A percentile compares a stretch with the other conserved stretches of the same genome.
Conservation (phyloP, 2,329 filamentous ascomycete species). For the Coleophoma cylindrospora region DNA sequence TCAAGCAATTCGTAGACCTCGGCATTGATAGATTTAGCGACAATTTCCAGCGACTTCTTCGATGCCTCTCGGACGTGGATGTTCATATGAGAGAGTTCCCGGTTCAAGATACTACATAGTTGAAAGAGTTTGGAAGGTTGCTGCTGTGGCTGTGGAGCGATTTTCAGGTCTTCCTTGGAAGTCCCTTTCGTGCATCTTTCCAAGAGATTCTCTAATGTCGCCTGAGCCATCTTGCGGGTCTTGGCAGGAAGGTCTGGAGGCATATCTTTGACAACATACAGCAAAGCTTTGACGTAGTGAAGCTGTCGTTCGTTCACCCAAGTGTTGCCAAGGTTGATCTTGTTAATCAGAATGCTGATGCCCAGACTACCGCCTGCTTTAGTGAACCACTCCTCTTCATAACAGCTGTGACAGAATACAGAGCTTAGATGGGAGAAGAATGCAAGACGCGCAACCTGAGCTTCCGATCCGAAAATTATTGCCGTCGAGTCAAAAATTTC, state of each 20-base stretch:
- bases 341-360: constrained; percentile 81
- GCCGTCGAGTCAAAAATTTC: constrained; percentile 72
- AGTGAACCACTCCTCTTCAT: constrained; percentile 98
- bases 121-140: constrained; percentile 63
- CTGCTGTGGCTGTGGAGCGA: constrained; percentile 44
- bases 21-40: constrained; percentile 71
- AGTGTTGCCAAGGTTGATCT: constrained; percentile 74
- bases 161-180: constrained; percentile 70
- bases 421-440: constrained; percentile 82
- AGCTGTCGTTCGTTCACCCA: constrained; percentile 82
- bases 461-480: constrained; percentile 72
- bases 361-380: constrained; percentile 90
- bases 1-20: constrained; percentile 85
- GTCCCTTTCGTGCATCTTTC: constrained; percentile 72
- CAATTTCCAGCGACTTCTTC: constrained; percentile 72
- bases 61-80: constrained; percentile 87
- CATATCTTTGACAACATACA: constrained; percentile 98
- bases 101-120: constrained; percentile 80
- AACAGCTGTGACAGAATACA: constrained; percentile 89
- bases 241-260: constrained; percentile 88
- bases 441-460: constrained; percentile 67
- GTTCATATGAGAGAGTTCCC: constrained; percentile 92
- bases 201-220: constrained; percentile 76
- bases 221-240: constrained; percentile 77
- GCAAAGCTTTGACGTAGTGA: constrained; percentile 84